Base-by-base conservation (phyloP, 106 monocot species). In the Alisma plantagoaquatica region DNA sequence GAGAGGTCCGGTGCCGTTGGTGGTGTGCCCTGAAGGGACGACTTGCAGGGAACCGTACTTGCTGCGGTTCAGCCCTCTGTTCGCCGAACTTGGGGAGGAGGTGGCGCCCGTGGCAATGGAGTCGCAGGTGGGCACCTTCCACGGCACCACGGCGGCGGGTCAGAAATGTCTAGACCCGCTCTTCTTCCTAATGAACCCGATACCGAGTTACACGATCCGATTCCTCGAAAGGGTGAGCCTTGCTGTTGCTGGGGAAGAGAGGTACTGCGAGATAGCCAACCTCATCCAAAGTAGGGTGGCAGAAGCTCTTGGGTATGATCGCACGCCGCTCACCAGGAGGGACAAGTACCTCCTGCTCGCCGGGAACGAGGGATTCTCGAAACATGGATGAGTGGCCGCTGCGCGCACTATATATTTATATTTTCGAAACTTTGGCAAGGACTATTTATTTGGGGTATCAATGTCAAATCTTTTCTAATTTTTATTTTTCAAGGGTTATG, bases 51-150 rank as follows among this genome's bases (percentile, higher is more conserved):
- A 87, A 44, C 81, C 86, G 2, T 86, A 63, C 25, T 61, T 86
- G 15, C 63, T 90, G 9, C 19, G 90, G 23, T 90, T 90, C 79
- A 90, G 90, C 62, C 74, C 90, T 2, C 51, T 90, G 61, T 90
- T 84, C 17, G 64, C 74, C 1, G 90, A 90, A 73, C 56, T 90
- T 18, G 55, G 61, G 0, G 66, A 74, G 2, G 62, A 72, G 46
- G 59, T 90, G 9, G 14, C 66, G 0, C 90, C 84, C 2, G 80
- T 90, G 23, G 90, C 84, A 0, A 29, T 84, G 44, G 25, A 17
- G 3, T 27, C 51, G 14, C 42, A 41, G 4, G 73, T 60, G 1
- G 10, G 28, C 14, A 90, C 78, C 80, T 90, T 90, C 63, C 71
- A 90, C 19, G 90, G 90, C 27, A 90, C 84, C 4, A 77, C 90